Conservation (phyloP, 495 filamentous ascomycete genomes). For the Talaromyces ruber region DNA sequence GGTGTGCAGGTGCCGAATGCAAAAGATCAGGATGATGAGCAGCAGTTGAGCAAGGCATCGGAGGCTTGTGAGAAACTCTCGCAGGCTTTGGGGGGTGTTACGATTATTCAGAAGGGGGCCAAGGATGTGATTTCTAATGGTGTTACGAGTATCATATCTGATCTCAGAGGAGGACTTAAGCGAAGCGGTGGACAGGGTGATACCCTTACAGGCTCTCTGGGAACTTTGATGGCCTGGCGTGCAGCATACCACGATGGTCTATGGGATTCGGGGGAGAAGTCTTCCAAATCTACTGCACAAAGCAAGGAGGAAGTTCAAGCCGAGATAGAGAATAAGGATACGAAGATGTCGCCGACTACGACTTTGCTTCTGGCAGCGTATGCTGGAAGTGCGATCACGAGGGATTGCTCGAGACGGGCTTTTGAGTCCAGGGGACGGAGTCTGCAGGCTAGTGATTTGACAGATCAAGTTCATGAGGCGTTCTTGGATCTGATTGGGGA, state of each 20-base stretch:
- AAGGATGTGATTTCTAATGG: slow-evolving; percentile 84
- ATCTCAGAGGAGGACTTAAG: slow-evolving; percentile 75
- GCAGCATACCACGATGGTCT: slow-evolving; percentile 74
- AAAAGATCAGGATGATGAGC: slow-evolving; percentile 31
- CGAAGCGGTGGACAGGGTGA: slow-evolving; percentile 92
- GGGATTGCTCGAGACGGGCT: slow-evolving; percentile 84
- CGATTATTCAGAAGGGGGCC: slow-evolving; percentile 83
- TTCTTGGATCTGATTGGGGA: slow-evolving; percentile 70
- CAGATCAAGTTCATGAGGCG: slow-evolving; percentile 76
- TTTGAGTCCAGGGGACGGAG: slow-evolving; percentile 82
- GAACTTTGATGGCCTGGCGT: slow-evolving; percentile 80
- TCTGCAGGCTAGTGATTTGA: slow-evolving; percentile 90
- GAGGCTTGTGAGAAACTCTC: slow-evolving; percentile 65
- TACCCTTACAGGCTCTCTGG: slow-evolving; percentile 84
- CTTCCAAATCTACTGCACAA: slow-evolving; percentile 22
- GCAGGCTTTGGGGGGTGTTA: slow-evolving; percentile 74
- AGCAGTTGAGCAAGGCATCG: slow-evolving; percentile 34
- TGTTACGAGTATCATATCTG: slow-evolving; percentile 58
- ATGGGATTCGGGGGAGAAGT: slow-evolving; percentile 57
- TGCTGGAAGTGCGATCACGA: slow-evolving; percentile 78
- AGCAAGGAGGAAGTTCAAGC: slow-evolving; percentile 30
- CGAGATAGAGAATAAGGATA: slow-evolving; percentile 36
- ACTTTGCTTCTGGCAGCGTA: slow-evolving; percentile 71
- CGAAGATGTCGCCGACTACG: slow-evolving; percentile 45
- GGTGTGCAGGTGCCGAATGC: slow-evolving; percentile 46